Evolutionary conservation across 2,329 filamentous ascomycete species (phyloP).

Genomic region (Fusarium sambucinum): DNA sequence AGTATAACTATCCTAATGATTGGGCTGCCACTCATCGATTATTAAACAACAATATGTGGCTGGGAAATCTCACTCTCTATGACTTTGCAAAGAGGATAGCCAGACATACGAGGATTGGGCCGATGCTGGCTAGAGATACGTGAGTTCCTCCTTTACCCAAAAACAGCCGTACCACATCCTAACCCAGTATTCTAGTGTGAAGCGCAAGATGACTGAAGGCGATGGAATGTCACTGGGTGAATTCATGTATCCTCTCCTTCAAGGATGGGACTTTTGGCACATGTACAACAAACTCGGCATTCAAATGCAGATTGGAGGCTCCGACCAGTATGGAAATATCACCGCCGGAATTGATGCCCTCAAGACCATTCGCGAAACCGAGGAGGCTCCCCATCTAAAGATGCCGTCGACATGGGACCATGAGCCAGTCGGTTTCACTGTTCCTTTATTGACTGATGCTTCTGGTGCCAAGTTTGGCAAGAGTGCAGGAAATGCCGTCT

Average conservation of each 20-base stretch:
- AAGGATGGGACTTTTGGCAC: conserved; percentile 97
- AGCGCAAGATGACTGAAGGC: conserved; percentile 83
- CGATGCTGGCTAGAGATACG: conserved; percentile 91
- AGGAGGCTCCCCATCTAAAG: conserved; percentile 59
- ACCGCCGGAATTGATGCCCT: conserved; percentile 88
- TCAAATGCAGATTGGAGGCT: conserved; percentile 92
- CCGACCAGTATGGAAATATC: conserved; percentile 97
- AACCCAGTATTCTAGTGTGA: conserved; percentile 64
- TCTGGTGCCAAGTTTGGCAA: conserved; percentile 95
- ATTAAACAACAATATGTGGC: conserved; percentile 87
- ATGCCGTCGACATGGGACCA: conserved; percentile 60
- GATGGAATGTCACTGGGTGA: conserved; percentile 96
- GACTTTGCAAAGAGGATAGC: conserved; percentile 83
- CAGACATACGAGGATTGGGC: conserved; percentile 78
- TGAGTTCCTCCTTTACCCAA: conserved; percentile 59
- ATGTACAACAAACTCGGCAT: conserved; percentile 76
- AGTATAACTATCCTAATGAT: conserved; percentile 72
- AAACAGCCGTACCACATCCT: conserved; percentile 21
- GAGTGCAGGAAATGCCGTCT: conserved; percentile 91
- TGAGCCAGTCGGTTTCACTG: conserved; percentile 86
- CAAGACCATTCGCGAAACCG: conserved; percentile 75
- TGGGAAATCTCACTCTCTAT: conserved; percentile 76
- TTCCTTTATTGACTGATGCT: conserved; percentile 87
- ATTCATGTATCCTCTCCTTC: conserved; percentile 91
- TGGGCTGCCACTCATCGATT: conserved; percentile 76